A percentile compares a stretch with the other conserved stretches of the same genome.
These are phyloP conservation scores for Trichoderma aggressivum DNA, from an alignment of 2,329 filamentous ascomycete genomes.

Conservation along the genomic window DNA sequence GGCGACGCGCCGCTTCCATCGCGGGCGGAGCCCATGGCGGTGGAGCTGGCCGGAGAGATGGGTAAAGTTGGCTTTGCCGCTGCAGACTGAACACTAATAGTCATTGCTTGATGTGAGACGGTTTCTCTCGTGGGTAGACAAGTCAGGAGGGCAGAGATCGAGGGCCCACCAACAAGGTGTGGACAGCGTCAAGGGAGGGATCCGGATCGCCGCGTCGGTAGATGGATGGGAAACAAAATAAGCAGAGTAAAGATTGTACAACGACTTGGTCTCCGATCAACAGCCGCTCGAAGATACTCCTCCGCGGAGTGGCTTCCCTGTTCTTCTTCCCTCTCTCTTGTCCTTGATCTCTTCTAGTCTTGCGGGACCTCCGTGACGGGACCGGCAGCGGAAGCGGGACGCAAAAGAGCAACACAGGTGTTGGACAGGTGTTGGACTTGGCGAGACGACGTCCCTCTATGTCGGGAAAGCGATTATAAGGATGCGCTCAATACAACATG, in stretches of 20 bases:
- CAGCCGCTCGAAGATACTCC: background rate
- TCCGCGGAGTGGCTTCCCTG: background rate
- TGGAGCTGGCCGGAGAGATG: conserved; percentile 17
- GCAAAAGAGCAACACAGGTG: background rate
- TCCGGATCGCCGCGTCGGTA: background rate
- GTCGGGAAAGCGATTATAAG: background rate
- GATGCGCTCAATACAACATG: conserved; percentile 15
- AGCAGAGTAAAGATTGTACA: background rate
- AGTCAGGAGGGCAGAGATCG: background rate
- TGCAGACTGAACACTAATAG: background rate
- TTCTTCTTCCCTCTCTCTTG: background rate
- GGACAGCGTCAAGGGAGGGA: background rate
- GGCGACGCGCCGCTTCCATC: conserved; percentile 14
- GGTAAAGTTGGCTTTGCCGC: conserved; percentile 15
- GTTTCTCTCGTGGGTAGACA: background rate
- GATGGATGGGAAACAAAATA: background rate
- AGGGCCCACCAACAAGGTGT: background rate
- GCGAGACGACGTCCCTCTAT: background rate
- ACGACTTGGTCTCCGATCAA: background rate
- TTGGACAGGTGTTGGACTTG: background rate
- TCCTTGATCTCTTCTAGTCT: background rate
- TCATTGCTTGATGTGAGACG: conserved; percentile 7
- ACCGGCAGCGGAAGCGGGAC: background rate
- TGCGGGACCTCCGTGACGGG: background rate
- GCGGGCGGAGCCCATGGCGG: conserved; percentile 15